Evolutionary conservation across 352 stramenopile genomes (phyloP), one percentile per base, ranked within the genome.

Genomic region (Pythium guiyangense): DNA sequence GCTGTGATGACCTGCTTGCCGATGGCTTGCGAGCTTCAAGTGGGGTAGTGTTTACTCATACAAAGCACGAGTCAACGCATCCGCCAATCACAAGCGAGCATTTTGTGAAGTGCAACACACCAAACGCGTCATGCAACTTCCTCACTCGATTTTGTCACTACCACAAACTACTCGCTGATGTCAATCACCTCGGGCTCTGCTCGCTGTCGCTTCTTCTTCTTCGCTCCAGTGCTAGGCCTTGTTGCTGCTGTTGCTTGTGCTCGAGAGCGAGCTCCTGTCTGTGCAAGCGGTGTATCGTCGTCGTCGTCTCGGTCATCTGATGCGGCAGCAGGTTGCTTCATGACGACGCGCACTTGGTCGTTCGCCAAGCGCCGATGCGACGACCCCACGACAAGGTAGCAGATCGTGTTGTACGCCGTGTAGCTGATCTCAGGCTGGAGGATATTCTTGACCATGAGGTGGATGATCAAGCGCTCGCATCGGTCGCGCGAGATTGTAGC

Each of bases 351-450:
- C 6, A 76, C 31, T 3, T 60, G 27, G 27, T 29, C 37, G 4
- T 46, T 54, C 35, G 53, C 39, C 49, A 77, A 50, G 3, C 69
- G 70, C 10, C 69, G 68, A 52, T 75, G 69, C 43, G 62, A 65
- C 4, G 71, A 54, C 8, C 77, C 77, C 25, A 67, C 60, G 25
- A 84, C 75, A 11, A 91, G 44, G 57, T 90, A 91, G 54, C 77
- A 86, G 31, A 84, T 88, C 20, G 80, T 91, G 48, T 74, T 85
- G 63, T 89, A 91, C 12, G 80, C 72, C 2, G 80, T 89, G 58
- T 88, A 89, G 54, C 75, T 84, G 69, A 91, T 88, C 17, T 91
- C 80, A 9, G 74, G 75, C 40, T 86, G 72, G 29, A 90, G 44
- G 20, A 86, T 55, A 26, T 83, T 67, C 31, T 58, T 29, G 18